Conservation (phyloP, 208 protist species). For the Acanthamoeba castellanii region DNA sequence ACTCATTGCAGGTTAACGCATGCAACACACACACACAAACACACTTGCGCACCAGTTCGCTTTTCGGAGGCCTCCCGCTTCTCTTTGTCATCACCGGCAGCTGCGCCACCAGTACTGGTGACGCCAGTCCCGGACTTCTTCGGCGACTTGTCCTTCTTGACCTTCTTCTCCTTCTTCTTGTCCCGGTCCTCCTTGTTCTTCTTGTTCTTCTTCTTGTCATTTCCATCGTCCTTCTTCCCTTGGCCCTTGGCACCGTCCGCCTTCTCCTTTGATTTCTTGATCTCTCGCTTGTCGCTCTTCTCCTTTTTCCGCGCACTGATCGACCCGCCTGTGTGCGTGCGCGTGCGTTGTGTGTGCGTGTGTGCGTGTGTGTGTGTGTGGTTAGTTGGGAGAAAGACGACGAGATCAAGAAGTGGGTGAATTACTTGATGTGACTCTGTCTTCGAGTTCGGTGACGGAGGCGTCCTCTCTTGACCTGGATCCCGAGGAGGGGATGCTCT, state of each 20-base stretch:
- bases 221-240: slow-evolving; percentile 27
- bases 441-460: neutral
- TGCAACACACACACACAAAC: neutral
- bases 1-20: neutral
- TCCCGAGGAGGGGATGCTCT: neutral
- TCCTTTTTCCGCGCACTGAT: neutral
- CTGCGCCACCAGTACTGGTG: neutral
- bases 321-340: neutral
- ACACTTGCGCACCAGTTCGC: neutral
- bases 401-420: neutral
- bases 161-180: slow-evolving; percentile 57
- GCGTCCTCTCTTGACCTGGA: neutral
- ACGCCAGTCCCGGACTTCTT: neutral
- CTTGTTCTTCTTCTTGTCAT: slow-evolving; percentile 71
- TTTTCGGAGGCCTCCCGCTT: neutral
- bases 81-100: neutral
- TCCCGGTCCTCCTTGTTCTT: slow-evolving; percentile 29
- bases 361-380: neutral
- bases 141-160: neutral
- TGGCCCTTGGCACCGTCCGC: neutral
- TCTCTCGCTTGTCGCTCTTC: neutral
- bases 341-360: neutral
- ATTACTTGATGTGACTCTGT: neutral
- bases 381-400: neutral
- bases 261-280: neutral